Conservation (phyloP, 2,329 filamentous ascomycete genomes). For the Huntiella omanensis region DNA sequence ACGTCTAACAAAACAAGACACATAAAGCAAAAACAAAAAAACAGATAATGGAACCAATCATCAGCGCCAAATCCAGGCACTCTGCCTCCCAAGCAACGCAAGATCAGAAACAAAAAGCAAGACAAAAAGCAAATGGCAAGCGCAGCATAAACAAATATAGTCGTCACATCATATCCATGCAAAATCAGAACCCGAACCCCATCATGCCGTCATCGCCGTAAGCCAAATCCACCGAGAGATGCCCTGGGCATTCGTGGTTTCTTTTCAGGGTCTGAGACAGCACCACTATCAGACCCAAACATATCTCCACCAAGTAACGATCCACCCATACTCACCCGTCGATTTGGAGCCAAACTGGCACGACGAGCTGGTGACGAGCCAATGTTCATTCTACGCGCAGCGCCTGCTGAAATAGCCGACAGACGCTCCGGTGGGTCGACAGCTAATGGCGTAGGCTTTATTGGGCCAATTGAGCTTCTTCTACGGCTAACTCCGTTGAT, state of each 20-base stretch:
- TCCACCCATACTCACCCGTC: conserved; percentile 20
- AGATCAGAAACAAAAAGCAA: neutral
- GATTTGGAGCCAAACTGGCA: neutral
- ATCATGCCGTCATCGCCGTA: neutral
- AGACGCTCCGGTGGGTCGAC: conserved; percentile 28
- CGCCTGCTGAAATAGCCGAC: conserved; percentile 28
- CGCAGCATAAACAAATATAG: neutral
- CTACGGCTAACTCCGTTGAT: conserved; percentile 25
- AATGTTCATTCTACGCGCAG: conserved; percentile 39
- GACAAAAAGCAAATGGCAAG: neutral
- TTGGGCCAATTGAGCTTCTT: conserved; percentile 29
- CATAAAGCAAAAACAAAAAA: neutral
- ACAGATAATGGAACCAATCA: too few relatives aligned
- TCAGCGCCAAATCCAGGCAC: too few relatives aligned
- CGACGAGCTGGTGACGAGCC: conserved; percentile 15
- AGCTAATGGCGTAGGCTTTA: conserved; percentile 32
- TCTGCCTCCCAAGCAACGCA: too few relatives aligned
- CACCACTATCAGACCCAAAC: conserved; percentile 16
- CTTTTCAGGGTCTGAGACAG: conserved; percentile 19
- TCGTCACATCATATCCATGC: neutral
- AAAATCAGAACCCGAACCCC: neutral
- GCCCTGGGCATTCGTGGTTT: conserved; percentile 1
- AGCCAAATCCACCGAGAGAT: neutral
- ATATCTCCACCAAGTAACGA: conserved; percentile 1
- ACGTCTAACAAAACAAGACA: neutral